Evolutionary conservation across 768 basidiomycete species (phyloP).

Genomic region (Pleurotus pulmonarius): DNA sequence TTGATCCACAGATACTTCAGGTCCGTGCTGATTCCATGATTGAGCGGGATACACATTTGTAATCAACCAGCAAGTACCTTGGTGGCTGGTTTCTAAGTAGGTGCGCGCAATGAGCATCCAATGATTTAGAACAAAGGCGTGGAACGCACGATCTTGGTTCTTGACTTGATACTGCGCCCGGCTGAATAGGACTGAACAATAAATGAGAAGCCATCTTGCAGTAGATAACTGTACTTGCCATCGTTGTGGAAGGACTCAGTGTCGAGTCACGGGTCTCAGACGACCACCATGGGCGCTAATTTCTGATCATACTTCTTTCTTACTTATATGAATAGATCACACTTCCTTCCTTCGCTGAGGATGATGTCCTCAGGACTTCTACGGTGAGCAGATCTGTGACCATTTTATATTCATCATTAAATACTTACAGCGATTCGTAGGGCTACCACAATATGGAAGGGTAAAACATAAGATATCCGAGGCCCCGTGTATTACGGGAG

Average conservation of each 20-base stretch:
- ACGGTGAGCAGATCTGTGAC: too few relatives aligned
- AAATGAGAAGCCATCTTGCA: slow-evolving; percentile 2
- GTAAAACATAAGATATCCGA: too few relatives aligned
- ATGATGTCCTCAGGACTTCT: too few relatives aligned
- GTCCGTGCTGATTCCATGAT: slow-evolving; percentile 54
- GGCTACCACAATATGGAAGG: too few relatives aligned
- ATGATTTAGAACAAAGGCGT: not conserved
- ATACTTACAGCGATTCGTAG: too few relatives aligned
- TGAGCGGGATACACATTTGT: not conserved
- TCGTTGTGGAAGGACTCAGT: not conserved
- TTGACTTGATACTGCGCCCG: not conserved
- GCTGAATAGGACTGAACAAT: slow-evolving; percentile 4
- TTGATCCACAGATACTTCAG: slow-evolving; percentile 73
- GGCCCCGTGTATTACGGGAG: too few relatives aligned
- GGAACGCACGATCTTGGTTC: not conserved
- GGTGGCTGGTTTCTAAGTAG: not conserved
- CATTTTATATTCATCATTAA: too few relatives aligned
- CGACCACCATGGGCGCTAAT: too few relatives aligned
- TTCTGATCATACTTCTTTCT: too few relatives aligned
- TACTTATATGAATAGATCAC: too few relatives aligned
- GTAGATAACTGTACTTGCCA: not conserved
- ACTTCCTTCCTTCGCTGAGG: too few relatives aligned
- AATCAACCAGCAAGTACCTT: not conserved
- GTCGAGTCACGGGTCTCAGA: too few relatives aligned
- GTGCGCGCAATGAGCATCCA: not conserved